Evolutionary conservation across 441 rosid genomes (phyloP).

Genomic region (Pelargonium myrrhifolium): DNA sequence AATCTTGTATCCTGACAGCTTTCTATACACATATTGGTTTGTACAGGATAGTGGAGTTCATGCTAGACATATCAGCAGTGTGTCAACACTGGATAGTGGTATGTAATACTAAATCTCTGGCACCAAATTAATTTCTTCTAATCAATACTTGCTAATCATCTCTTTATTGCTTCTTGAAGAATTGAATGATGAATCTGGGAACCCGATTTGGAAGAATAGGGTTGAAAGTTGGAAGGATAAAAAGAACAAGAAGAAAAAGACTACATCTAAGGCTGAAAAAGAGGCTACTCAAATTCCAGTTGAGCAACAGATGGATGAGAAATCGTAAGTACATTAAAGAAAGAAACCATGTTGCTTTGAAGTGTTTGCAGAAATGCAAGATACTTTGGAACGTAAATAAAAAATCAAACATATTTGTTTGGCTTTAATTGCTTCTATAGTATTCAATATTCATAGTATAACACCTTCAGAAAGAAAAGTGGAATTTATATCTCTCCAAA

Average conservation of each 20-base stretch:
- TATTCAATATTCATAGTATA: too few species aligned
- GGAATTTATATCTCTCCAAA: too few species aligned
- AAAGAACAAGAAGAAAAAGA: slow-evolving; percentile 71
- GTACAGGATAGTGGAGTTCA: slow-evolving; percentile 70
- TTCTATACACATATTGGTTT: slow-evolving; percentile 22
- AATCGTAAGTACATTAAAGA: slow-evolving; percentile 37
- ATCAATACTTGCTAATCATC: slow-evolving; percentile 1
- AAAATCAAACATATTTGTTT: too few species aligned
- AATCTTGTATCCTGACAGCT: slow-evolving; percentile 10
- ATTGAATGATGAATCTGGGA: slow-evolving; percentile 70
- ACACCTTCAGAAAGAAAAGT: too few species aligned
- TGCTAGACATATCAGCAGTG: slow-evolving; percentile 85
- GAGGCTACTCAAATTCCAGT: slow-evolving; percentile 53
- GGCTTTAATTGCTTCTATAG: too few species aligned
- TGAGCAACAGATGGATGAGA: slow-evolving; percentile 84
- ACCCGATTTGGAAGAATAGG: slow-evolving; percentile 95
- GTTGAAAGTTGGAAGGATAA: slow-evolving; percentile 98
- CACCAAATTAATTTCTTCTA: slow-evolving; percentile 5
- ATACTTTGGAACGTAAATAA: too few species aligned
- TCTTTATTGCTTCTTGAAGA: slow-evolving; percentile 38
- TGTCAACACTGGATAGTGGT: slow-evolving; percentile 90
- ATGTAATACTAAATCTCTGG: slow-evolving; percentile 17
- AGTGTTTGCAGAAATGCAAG: neutral
- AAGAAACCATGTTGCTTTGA: neutral
- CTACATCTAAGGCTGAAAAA: slow-evolving; percentile 47